phyloP scores from a whole-genome alignment of 2,329 filamentous ascomycete species.

The Xylariaceae sp. region DNA sequence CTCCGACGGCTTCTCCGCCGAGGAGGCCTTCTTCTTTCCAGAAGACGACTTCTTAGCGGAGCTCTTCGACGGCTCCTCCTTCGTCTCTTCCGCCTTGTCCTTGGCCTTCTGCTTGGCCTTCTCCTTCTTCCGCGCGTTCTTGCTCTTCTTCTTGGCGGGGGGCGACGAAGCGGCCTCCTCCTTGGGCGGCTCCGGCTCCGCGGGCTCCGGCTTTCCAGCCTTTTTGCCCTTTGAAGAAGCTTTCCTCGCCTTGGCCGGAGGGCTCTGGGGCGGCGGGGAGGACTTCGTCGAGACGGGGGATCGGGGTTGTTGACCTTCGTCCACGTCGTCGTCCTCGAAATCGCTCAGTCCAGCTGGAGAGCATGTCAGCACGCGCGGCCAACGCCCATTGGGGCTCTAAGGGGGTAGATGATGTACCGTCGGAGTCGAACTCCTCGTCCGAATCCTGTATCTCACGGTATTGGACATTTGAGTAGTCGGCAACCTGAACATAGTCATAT shows the following conservation, averaged over 20 bases:
- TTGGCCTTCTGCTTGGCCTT: conserved; percentile 9
- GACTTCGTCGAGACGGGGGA: conserved; percentile 4
- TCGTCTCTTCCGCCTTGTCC: conserved; percentile 9
- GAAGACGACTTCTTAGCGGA: conserved; percentile 4
- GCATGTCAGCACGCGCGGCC: too few species aligned
- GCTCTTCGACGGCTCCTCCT: conserved; percentile 2
- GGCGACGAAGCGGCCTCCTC: conserved; percentile 1
- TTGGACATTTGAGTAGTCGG: conserved; percentile 16
- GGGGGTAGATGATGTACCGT: conserved; percentile 14
- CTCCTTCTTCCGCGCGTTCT: conserved; percentile 10
- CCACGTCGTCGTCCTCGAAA: conserved; percentile 8
- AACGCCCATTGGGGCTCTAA: conserved; percentile 13
- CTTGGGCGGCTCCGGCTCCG: conserved; percentile 3
- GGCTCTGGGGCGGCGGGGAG: not conserved
- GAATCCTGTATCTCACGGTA: conserved; percentile 9
- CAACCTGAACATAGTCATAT: conserved; percentile 11
- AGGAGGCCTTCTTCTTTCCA: conserved; percentile 4
- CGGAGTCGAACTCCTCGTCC: conserved; percentile 12
- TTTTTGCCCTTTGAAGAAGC: conserved; percentile 5
- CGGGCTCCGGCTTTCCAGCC: conserved; percentile 4
- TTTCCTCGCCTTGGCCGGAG: conserved; percentile 6
- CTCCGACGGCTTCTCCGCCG: conserved; percentile 3
- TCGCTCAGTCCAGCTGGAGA: too few species aligned
- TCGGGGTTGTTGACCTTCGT: conserved; percentile 8
- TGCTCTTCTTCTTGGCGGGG: conserved; percentile 7